Evolutionary conservation across 371 early-diverging fungal genomes (phyloP), one percentile per base, ranked within the genome.

Genomic region (Nematocida major): DNA sequence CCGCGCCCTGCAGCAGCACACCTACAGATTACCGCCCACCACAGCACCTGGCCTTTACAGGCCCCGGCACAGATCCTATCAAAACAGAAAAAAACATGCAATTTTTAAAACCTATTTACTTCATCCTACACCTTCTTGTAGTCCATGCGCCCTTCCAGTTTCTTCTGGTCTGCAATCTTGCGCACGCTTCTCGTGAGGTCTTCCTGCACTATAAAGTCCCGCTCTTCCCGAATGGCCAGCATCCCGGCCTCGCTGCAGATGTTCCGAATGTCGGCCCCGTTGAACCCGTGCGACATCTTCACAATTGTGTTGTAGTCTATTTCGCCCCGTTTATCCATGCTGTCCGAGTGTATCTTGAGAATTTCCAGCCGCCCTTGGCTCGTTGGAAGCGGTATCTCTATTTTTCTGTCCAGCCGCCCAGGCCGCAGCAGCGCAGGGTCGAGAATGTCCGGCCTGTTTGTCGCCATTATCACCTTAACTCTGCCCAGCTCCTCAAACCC

Each of bases 191-290:
- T 96, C 92, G 96, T 94, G 82, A 97, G 97, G 83, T 98, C 97
- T 81, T 96, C 96, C 82, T 97, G 94, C 28, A 93, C 86, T 45
- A 92, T 91, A 86, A 92, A 95, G 83, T 96, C 95, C 67, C 97
- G 90, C 65, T 97, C 97, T 70, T 95, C 97, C 51, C 97, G 91
- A 79, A 98, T 93, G 34, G 99, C 99, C 89, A 95, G 92, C 97
- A 97, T 96, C 79, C 97, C 97, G 2, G 97, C 95, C 86, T 98
- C 99, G 32, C 97, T 97, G 86, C 97, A 97, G 22, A 96, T 93
- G 82, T 97, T 96, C 81, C 97, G 87, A 84, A 98, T 86, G 89
- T 98, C 99, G 34, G 99, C 99, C 36, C 97, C 95, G 81, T 98
- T 98, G 86, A 98, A 97, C 4, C 95, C 95, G 82, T 93, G 94